phyloP scores from a whole-genome alignment of 1,284 basidiomycete species.

The Xanthoconium separans region DNA sequence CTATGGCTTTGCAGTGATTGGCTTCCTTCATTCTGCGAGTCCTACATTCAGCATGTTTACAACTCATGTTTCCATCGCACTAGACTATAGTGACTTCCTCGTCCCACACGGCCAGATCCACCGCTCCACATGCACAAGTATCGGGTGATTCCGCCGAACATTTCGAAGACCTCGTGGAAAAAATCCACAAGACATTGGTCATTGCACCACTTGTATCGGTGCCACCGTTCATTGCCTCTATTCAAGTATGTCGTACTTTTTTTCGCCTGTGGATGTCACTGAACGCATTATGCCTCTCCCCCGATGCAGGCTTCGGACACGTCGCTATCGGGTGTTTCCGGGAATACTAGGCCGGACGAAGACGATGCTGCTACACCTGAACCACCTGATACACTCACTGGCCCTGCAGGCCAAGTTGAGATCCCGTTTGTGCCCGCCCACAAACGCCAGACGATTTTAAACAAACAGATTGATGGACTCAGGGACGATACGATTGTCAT shows the following conservation, averaged over 20 bases:
- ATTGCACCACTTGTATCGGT: conserved; percentile 51
- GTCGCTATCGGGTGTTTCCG: not conserved
- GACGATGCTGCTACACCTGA: conserved; percentile 6
- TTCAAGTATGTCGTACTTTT: conserved; percentile 18
- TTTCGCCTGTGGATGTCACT: conserved; percentile 2
- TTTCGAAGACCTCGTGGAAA: conserved; percentile 50
- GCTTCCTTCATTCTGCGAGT: conserved; percentile 3
- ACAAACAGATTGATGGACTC: conserved; percentile 24
- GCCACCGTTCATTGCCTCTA: conserved; percentile 16
- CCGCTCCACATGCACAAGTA: conserved; percentile 7
- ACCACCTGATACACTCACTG: conserved; percentile 16
- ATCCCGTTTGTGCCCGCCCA: conserved; percentile 69
- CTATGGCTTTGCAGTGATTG: conserved; percentile 18
- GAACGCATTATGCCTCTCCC: conserved; percentile 5
- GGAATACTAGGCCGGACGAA: conserved; percentile 3
- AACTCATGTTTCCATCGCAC: conserved; percentile 6
- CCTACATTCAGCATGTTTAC: conserved; percentile 6
- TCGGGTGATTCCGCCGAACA: conserved; percentile 24
- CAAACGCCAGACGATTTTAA: conserved; percentile 37
- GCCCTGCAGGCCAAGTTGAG: conserved; percentile 50
- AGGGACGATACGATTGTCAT: conserved; percentile 67
- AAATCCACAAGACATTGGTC: conserved; percentile 54
- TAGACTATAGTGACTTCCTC: conserved; percentile 8
- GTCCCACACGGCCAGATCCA: conserved; percentile 20
- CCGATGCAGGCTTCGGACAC: conserved; percentile 10